Evolutionary conservation across 1,284 basidiomycete genomes (phyloP), one percentile per base, ranked within the genome.

Genomic region (Clitocybe nebularis): DNA sequence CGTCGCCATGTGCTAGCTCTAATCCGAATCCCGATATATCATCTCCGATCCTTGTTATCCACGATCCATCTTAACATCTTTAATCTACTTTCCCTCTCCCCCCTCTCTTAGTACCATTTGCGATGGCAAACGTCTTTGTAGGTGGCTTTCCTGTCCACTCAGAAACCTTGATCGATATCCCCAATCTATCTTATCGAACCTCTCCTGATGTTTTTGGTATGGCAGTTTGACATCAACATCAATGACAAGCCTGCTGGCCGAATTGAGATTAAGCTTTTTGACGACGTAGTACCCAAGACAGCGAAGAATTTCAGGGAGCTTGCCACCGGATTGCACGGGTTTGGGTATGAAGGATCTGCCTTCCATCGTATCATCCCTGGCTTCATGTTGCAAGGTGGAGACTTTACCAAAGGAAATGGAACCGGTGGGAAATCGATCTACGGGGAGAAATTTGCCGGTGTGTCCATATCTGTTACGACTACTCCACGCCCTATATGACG

Each of bases 351-450:
- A 41, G 75, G 77, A 7, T 80, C 77, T 4, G 52, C 48, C 9
- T 89, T 94, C 64, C 89, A 93, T 61, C 78, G 91, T 46, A 72
- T 90, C 59, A 88, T 81, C 45, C 76, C 76, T 30, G 43, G 43
- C 8, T 54, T 54, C 33, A 42, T 54, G 22, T 37, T 54, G 5
- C 53, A 54, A 42, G 46, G 51, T 17, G 53, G 53, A 5, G 47
- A 53, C 28, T 51, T 55, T 17, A 47, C 47, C 17, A 50, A 47
- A 29, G 51, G 51, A n/a, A 34, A 44, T 14, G 92, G 93, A 36
- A 93, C 89, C 24, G 93, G 93, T 26, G 90, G 90, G 36, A 89
- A 91, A 68, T 93, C 89, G 24, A 93, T 94, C 66, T 93, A 94
- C 59, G 91, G 91, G 40, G 84, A 91, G 63, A 92, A 90, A 62